These are phyloP conservation scores for Ophiocordyceps sinensis DNA, from an alignment of 2,329 filamentous ascomycete species.

Conservation along the genomic window DNA sequence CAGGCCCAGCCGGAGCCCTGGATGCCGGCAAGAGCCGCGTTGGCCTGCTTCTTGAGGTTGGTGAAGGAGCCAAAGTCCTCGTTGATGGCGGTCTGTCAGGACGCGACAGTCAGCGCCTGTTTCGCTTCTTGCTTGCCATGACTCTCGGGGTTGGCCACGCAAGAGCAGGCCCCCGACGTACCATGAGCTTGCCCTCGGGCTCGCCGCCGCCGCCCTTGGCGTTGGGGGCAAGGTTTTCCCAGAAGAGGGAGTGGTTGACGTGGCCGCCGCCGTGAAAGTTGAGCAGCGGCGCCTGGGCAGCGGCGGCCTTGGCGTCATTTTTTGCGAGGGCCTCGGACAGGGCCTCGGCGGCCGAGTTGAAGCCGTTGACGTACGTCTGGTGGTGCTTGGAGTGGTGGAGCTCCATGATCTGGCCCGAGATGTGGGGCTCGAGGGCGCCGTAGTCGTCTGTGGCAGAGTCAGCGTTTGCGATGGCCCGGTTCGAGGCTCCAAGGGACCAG, in stretches of 20 bases:
- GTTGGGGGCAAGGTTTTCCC: constrained; percentile 63
- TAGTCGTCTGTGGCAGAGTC: constrained; percentile 61
- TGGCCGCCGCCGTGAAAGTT: constrained; percentile 79
- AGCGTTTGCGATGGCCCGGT: too few species aligned
- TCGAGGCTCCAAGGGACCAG: neutral
- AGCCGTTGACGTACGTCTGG: constrained; percentile 81
- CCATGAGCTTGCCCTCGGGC: constrained; percentile 45
- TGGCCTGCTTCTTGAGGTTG: constrained; percentile 51
- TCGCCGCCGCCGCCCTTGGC: constrained; percentile 47
- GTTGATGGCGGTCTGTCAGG: constrained; percentile 38
- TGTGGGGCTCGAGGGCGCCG: constrained; percentile 71
- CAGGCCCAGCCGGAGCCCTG: constrained; percentile 88
- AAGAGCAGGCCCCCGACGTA: constrained; percentile 8
- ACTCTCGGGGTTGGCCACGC: neutral
- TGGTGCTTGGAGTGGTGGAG: constrained; percentile 91
- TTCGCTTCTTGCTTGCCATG: too few species aligned
- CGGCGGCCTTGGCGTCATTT: constrained; percentile 40
- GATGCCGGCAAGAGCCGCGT: constrained; percentile 54
- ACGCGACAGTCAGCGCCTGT: neutral
- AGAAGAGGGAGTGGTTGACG: constrained; percentile 78
- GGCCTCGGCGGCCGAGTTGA: constrained; percentile 68
- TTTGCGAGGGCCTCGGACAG: constrained; percentile 48
- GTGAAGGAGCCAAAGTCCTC: constrained; percentile 54
- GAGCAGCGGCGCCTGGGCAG: constrained; percentile 38
- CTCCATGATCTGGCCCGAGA: constrained; percentile 92